Evolutionary conservation across 2,329 filamentous ascomycete genomes (phyloP).

Genomic region (Rhynchosporium agropyri): DNA sequence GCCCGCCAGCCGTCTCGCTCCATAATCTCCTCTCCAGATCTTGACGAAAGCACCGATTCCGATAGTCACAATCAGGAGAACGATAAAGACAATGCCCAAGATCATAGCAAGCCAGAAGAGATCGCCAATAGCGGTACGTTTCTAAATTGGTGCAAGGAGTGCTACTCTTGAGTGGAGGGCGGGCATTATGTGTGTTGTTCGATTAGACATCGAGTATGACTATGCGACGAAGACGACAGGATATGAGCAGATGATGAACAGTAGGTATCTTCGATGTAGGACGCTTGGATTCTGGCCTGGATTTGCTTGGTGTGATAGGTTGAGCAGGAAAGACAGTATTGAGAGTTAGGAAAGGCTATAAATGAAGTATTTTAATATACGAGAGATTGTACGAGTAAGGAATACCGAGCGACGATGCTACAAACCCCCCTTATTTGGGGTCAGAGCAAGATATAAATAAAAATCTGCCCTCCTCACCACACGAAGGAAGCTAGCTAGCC

Average conservation of each 20-base stretch:
- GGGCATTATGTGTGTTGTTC: constrained; percentile 3
- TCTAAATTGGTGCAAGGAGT: not conserved
- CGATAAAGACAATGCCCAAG: constrained; percentile 2
- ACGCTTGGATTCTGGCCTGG: too few relatives aligned
- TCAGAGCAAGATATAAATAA: not conserved
- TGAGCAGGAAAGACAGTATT: too few relatives aligned
- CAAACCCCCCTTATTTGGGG: not conserved
- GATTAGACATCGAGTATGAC: too few relatives aligned
- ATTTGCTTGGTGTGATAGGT: too few relatives aligned
- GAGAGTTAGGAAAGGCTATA: too few relatives aligned
- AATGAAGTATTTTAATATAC: too few relatives aligned
- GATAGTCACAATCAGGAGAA: not conserved
- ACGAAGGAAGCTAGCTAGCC: not conserved
- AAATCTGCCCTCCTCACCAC: not conserved
- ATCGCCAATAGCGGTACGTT: constrained; percentile 13
- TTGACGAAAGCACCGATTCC: constrained; percentile 7
- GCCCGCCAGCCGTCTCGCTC: not conserved
- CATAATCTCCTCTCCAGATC: not conserved
- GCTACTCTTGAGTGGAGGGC: not conserved
- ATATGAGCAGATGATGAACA: too few relatives aligned
- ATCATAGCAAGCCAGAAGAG: constrained; percentile 11
- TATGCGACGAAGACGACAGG: too few relatives aligned
- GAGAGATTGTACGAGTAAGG: too few relatives aligned
- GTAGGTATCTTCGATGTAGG: too few relatives aligned
- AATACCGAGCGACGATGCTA: too few relatives aligned